A percentile compares a stretch with the other conserved stretches of the same genome.
Evolutionary conservation across 140 eudicot genomes (phyloP).

Genomic region (Oenanthe javanica): DNA sequence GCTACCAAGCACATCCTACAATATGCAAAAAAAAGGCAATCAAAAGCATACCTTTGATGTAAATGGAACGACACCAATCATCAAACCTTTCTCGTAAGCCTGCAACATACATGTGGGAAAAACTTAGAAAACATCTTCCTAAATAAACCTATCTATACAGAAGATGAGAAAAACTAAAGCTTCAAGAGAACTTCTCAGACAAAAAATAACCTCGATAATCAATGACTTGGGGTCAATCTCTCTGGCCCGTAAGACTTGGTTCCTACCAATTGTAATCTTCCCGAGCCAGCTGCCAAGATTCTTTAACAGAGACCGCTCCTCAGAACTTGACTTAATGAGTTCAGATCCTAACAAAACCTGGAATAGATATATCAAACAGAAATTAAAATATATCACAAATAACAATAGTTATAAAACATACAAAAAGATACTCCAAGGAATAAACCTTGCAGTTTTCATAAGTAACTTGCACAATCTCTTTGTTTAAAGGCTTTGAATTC

Average conservation of each 20-base stretch:
- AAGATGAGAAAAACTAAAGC: background rate
- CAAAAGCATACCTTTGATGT: slow-evolving; percentile 69
- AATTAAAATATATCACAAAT: background rate
- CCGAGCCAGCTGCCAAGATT: slow-evolving; percentile 99
- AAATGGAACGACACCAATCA: slow-evolving; percentile 96
- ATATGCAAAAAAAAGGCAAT: background rate
- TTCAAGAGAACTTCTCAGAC: background rate
- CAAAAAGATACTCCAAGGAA: background rate
- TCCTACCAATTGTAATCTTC: slow-evolving; percentile 87
- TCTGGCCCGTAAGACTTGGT: slow-evolving; percentile 75
- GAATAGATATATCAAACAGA: slow-evolving; percentile 6
- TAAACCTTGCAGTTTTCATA: slow-evolving; percentile 93
- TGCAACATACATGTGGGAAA: slow-evolving; percentile 18
- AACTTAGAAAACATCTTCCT: background rate
- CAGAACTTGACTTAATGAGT: slow-evolving; percentile 84
- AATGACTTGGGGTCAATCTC: slow-evolving; percentile 89
- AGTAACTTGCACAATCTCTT: slow-evolving; percentile 71
- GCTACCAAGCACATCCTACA: slow-evolving; percentile 5
- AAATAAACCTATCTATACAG: background rate
- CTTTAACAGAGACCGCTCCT: slow-evolving; percentile 94
- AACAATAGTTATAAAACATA: background rate
- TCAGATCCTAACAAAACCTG: slow-evolving; percentile 97
- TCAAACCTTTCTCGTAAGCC: slow-evolving; percentile 95
- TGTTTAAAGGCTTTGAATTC: slow-evolving; percentile 55
- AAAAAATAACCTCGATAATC: slow-evolving; percentile 60